A percentile compares a stretch with the other conserved stretches of the same genome.
These are phyloP conservation scores for Megacollybia marginata DNA, from an alignment of 768 basidiomycete genomes.

Conservation along the genomic window DNA sequence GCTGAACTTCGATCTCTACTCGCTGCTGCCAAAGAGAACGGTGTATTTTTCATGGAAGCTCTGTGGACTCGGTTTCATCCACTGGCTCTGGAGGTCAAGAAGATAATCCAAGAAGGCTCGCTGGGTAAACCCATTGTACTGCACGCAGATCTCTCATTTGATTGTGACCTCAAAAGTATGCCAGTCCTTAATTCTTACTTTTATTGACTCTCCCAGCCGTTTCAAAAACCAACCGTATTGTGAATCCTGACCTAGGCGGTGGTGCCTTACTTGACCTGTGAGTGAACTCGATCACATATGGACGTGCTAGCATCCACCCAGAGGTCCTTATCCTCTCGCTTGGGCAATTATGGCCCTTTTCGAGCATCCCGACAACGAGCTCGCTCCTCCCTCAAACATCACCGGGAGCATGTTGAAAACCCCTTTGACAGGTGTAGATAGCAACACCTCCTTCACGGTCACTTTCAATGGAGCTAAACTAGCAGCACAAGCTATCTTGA, in stretches of 20 bases:
- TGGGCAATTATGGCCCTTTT: conserved; percentile 79
- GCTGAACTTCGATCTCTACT: conserved; percentile 72
- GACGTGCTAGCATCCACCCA: conserved; percentile 17
- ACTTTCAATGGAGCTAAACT: conserved; percentile 56
- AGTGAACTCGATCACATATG: conserved; percentile 18
- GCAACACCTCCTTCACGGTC: conserved; percentile 66
- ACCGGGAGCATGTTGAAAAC: conserved; percentile 73
- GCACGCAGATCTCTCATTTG: conserved; percentile 58
- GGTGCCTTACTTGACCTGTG: conserved; percentile 82
- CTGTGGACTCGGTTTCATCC: conserved; percentile 85
- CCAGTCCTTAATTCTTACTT: too few species aligned
- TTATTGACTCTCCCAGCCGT: too few species aligned
- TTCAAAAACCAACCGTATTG: conserved; percentile 60
- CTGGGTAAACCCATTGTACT: conserved; percentile 62
- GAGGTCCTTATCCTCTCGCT: conserved; percentile 76
- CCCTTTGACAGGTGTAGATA: conserved; percentile 71
- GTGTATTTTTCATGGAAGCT: conserved; percentile 89
- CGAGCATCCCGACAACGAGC: conserved; percentile 70
- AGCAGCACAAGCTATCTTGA: conserved; percentile 65
- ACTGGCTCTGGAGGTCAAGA: conserved; percentile 55
- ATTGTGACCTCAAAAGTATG: too few species aligned
- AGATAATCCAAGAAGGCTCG: conserved; percentile 51
- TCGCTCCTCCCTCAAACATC: conserved; percentile 47
- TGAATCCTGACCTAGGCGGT: conserved; percentile 75
- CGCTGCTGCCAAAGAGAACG: conserved; percentile 64